phyloP scores from a whole-genome alignment of 768 basidiomycete species.

The Lactifluus echinatus region DNA sequence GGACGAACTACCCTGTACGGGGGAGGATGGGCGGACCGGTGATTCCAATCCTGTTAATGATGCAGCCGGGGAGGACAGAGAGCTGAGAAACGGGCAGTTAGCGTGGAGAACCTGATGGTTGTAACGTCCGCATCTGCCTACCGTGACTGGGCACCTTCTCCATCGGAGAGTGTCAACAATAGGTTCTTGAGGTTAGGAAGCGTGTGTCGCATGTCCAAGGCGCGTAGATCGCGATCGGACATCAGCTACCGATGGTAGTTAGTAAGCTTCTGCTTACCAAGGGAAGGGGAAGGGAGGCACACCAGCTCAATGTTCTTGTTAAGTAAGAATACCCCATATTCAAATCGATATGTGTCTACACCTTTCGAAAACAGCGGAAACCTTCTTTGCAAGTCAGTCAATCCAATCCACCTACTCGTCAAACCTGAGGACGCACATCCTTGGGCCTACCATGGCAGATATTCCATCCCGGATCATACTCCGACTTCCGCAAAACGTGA shows the following conservation, averaged over 20 bases:
- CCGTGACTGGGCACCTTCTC: slow-evolving; percentile 43
- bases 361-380: slow-evolving; percentile 93
- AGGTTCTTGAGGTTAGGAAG: slow-evolving; percentile 95
- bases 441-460: slow-evolving; percentile 89
- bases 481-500: slow-evolving; percentile 83
- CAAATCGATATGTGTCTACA: slow-evolving; percentile 93
- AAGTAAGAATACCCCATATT: slow-evolving; percentile 92
- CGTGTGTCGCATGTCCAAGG: slow-evolving; percentile 91
- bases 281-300: slow-evolving; percentile 20
- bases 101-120: not conserved
- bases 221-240: slow-evolving; percentile 80
- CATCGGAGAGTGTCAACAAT: slow-evolving; percentile 74
- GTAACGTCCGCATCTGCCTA: slow-evolving; percentile 28
- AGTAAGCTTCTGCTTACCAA: slow-evolving; percentile 1
- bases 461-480: slow-evolving; percentile 90
- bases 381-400: slow-evolving; percentile 36
- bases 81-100: not conserved
- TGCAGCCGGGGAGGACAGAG: not conserved
- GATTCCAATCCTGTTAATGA: slow-evolving; percentile 10
- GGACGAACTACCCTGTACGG: not conserved
- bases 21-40: slow-evolving; percentile 1
- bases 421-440: slow-evolving; percentile 54
- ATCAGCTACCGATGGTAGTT: slow-evolving; percentile 53
- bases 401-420: not conserved
- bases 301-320: slow-evolving; percentile 98